Conservation (phyloP, 2,329 filamentous ascomycete genomes). For the Colletotrichum higginsianum region DNA sequence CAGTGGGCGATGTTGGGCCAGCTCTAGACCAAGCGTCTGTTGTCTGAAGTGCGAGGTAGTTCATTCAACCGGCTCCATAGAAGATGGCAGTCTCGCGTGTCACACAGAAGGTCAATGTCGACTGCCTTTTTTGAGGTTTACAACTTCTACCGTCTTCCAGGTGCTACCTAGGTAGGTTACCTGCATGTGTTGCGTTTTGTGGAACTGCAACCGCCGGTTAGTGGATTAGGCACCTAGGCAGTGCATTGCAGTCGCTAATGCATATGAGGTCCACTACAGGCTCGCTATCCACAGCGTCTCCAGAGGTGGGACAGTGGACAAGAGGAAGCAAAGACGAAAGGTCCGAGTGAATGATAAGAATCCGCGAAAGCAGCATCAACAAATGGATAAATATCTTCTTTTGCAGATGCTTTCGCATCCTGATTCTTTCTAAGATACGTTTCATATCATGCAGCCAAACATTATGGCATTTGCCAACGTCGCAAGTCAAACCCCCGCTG, state of each 20-base stretch:
- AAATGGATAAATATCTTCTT: slow-evolving; percentile 28
- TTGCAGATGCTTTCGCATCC: slow-evolving; percentile 17
- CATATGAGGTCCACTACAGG: not conserved
- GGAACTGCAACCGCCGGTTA: not conserved
- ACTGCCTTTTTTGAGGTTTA: slow-evolving; percentile 16
- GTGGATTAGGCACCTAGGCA: not conserved
- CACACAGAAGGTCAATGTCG: not conserved
- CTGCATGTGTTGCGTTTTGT: not conserved
- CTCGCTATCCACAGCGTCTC: not conserved
- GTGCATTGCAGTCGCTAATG: not conserved
- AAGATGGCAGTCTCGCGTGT: not conserved
- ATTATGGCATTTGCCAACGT: slow-evolving; percentile 29
- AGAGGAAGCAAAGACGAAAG: not conserved
- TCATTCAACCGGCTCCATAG: not conserved
- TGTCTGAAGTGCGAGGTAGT: not conserved
- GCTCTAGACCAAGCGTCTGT: no score
- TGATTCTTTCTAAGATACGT: slow-evolving; percentile 37
- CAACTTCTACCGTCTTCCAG: slow-evolving; percentile 1
- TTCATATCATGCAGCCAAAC: slow-evolving; percentile 39
- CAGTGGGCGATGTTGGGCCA: not conserved
- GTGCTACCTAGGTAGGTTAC: not conserved
- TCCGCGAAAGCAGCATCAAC: not conserved
- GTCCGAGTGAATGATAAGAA: no score
- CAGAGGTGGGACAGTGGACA: not conserved
- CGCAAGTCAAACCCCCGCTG: slow-evolving; percentile 37